These are phyloP conservation scores for Penicillium carneum DNA, from an alignment of 2,329 filamentous ascomycete species.

Conservation along the genomic window DNA sequence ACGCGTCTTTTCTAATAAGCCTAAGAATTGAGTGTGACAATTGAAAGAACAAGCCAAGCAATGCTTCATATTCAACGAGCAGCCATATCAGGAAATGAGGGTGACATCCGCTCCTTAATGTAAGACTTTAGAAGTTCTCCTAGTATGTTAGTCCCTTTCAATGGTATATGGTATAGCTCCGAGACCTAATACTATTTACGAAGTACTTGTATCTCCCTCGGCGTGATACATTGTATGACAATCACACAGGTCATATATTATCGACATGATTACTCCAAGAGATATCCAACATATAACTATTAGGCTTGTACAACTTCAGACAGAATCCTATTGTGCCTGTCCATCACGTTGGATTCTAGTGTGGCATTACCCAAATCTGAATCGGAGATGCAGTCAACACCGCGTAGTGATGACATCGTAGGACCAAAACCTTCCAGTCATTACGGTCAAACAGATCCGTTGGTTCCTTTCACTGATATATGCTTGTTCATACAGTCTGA, in stretches of 20 bases:
- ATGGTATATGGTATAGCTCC: background rate
- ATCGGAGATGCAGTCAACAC: conserved; percentile 25
- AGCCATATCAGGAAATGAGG: background rate
- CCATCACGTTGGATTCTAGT: background rate
- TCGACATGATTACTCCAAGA: background rate
- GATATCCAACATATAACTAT: background rate
- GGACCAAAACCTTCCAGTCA: background rate
- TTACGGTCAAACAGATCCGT: background rate
- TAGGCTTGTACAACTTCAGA: background rate
- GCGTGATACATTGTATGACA: background rate
- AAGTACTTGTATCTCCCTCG: background rate
- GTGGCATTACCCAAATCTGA: background rate
- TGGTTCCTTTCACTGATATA: background rate
- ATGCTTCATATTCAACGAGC: background rate
- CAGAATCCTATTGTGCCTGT: background rate
- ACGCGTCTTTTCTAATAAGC: background rate
- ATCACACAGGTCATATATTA: background rate
- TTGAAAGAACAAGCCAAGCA: background rate
- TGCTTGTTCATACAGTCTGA: background rate
- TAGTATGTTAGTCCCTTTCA: background rate
- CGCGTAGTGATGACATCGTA: conserved; percentile 34
- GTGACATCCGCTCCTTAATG: background rate
- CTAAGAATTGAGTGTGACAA: background rate
- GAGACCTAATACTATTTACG: background rate
- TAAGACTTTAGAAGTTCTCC: background rate